These are phyloP conservation scores for Geotrichum carabidarum DNA, from an alignment of 1,139 yeast genomes.

Conservation along the genomic window DNA sequence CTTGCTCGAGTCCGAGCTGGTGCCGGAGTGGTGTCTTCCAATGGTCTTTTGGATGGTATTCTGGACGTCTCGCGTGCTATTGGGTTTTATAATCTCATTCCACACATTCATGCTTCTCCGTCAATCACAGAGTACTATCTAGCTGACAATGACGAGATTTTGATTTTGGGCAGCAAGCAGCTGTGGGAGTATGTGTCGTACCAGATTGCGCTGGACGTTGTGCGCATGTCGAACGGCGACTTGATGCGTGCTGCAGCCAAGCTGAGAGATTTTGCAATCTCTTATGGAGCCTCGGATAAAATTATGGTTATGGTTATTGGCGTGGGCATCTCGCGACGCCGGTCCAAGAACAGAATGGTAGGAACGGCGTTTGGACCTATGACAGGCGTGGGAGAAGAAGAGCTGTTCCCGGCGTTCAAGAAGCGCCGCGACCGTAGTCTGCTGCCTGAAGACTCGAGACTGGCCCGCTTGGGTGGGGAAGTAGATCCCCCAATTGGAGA, in stretches of 20 bases:
- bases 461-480: slow-evolving; percentile 83
- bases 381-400: slow-evolving; percentile 15
- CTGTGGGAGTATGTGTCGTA: slow-evolving; percentile 81
- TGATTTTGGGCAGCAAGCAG: slow-evolving; percentile 76
- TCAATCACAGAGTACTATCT: slow-evolving; percentile 59
- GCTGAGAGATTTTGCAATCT: slow-evolving; percentile 86
- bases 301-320: slow-evolving; percentile 81
- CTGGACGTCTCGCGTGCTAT: slow-evolving; percentile 84
- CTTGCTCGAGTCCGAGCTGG: slow-evolving; percentile 83
- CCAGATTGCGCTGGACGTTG: slow-evolving; percentile 86
- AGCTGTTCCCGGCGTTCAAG: slow-evolving; percentile 43
- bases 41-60: slow-evolving; percentile 80
- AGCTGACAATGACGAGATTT: slow-evolving; percentile 70
- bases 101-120: slow-evolving; percentile 89
- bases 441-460: slow-evolving; percentile 64
- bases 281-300: slow-evolving; percentile 82
- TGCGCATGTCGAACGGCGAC: slow-evolving; percentile 75
- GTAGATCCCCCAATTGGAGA: slow-evolving; percentile 96
- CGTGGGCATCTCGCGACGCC: slow-evolving; percentile 41
- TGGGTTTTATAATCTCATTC: slow-evolving; percentile 80
- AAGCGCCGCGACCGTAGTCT: slow-evolving; percentile 47
- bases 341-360: slow-evolving; percentile 2
- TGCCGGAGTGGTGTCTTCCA: slow-evolving; percentile 85
- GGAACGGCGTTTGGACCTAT: slow-evolving; percentile 11
- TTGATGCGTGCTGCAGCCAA: slow-evolving; percentile 93